These are phyloP conservation scores for Kurtzmaniella quercitrusa DNA, from an alignment of 1,139 yeast genomes.

Conservation along the genomic window DNA sequence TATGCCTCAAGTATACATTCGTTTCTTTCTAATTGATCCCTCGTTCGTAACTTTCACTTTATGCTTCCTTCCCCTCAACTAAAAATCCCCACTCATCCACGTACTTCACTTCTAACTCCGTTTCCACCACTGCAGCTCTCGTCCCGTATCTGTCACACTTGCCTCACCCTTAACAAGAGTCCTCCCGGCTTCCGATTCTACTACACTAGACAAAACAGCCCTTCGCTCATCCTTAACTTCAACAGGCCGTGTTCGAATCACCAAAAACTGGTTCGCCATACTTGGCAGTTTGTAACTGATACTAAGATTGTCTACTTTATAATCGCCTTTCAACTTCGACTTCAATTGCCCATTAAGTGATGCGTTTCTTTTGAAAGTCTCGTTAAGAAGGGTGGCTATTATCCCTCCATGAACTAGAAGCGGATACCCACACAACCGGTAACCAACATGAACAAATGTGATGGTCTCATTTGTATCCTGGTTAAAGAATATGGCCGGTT, in stretches of 20 bases:
- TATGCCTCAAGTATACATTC: too few relatives aligned
- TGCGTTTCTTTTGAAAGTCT: conserved; percentile 60
- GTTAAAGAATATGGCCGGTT: conserved; percentile 69
- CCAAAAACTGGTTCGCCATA: conserved; percentile 72
- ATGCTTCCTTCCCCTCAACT: too few relatives aligned
- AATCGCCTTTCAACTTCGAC: conserved; percentile 37
- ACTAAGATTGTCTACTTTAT: conserved; percentile 45
- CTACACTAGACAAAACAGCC: conserved; percentile 25
- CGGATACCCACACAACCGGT: conserved; percentile 81
- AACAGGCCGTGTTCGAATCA: conserved; percentile 50
- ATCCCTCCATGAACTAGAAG: conserved; percentile 88
- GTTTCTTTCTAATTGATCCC: too few relatives aligned
- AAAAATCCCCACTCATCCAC: too few relatives aligned
- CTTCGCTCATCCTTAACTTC: conserved; percentile 17
- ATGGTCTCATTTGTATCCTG: conserved; percentile 54
- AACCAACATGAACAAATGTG: conserved; percentile 73
- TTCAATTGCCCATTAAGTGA: conserved; percentile 30
- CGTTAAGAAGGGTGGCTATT: conserved; percentile 77
- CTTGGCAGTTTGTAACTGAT: conserved; percentile 71
- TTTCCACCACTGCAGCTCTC: conserved; percentile 18
- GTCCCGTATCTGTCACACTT: conserved; percentile 35
- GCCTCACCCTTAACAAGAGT: conserved; percentile 37
- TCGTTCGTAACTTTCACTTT: too few relatives aligned
- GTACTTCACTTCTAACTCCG: not conserved
- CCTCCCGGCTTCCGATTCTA: conserved; percentile 34